These are phyloP conservation scores for Phytophthora sojae DNA, from an alignment of 352 stramenopile genomes.

Conservation along the genomic window DNA sequence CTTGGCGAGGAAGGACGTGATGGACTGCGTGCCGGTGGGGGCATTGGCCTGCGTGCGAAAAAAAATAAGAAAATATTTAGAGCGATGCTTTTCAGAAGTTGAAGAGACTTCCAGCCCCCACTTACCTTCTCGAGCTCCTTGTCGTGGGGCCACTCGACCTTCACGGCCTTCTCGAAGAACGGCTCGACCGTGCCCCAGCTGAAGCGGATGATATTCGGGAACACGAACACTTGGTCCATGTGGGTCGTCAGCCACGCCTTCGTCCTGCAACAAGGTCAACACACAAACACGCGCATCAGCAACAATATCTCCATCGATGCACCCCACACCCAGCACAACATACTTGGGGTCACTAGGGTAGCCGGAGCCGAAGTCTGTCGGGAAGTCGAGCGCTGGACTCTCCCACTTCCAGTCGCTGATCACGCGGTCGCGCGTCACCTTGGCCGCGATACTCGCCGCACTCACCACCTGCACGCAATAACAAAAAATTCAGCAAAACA, in stretches of 20 bases:
- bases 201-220: constrained; percentile 93
- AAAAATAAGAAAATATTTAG: not conserved
- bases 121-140: constrained; percentile 71
- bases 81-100: too few relatives aligned
- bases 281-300: not conserved
- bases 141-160: constrained; percentile 75
- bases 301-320: not conserved
- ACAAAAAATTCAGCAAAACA: constrained; percentile 1
- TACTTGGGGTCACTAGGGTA: constrained; percentile 95
- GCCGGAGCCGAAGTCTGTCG: constrained; percentile 84
- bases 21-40: constrained; percentile 74
- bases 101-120: too few relatives aligned
- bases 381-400: constrained; percentile 62
- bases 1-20: constrained; percentile 76
- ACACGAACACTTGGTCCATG: constrained; percentile 91
- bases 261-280: constrained; percentile 43
- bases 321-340: not conserved
- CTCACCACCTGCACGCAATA: constrained; percentile 74
- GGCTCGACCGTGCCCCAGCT: constrained; percentile 90
- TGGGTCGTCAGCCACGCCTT: constrained; percentile 89
- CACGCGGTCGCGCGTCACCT: constrained; percentile 93
- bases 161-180: constrained; percentile 57
- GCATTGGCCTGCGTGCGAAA: constrained; percentile 49
- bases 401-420: constrained; percentile 93
- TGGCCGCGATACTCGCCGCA: constrained; percentile 94